Conservation (phyloP, 768 basidiomycete genomes). For the Crassisporium funariophilum region DNA sequence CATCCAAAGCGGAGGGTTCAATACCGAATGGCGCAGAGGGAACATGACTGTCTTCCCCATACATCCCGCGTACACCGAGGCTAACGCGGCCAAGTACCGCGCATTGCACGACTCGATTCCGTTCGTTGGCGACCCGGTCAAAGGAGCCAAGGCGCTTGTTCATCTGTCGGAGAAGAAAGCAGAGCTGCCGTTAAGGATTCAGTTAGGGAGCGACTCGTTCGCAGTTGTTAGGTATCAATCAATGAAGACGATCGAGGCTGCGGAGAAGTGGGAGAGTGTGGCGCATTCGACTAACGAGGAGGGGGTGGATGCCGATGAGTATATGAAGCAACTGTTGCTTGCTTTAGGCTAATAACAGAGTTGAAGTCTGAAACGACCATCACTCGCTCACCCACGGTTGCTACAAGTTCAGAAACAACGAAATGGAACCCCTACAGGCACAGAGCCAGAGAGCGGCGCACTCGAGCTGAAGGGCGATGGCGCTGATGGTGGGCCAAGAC, state of each 20-base stretch:
- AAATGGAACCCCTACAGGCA: no score
- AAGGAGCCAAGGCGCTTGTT: constrained; percentile 20
- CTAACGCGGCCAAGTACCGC: constrained; percentile 8
- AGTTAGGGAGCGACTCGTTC: constrained; percentile 23
- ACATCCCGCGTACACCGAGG: constrained; percentile 21
- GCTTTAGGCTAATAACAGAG: not conserved
- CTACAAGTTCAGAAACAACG: no score
- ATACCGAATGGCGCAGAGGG: constrained; percentile 21
- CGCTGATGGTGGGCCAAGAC: no score
- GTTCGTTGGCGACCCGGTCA: constrained; percentile 15
- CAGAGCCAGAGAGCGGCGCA: no score
- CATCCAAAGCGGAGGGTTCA: constrained; percentile 26
- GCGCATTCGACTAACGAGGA: constrained; percentile 6
- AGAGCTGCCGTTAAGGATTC: constrained; percentile 25
- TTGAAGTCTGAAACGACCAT: no score
- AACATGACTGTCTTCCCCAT: constrained; percentile 16
- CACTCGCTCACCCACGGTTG: no score
- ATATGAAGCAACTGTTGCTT: constrained; percentile 1
- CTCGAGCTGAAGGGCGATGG: no score
- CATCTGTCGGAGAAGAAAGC: constrained; percentile 10
- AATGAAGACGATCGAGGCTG: constrained; percentile 3
- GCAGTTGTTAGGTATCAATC: constrained; percentile 13
- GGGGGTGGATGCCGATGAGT: constrained; percentile 1
- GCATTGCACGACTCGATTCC: constrained; percentile 9
- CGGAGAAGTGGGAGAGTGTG: constrained; percentile 6